phyloP scores from a whole-genome alignment of 768 basidiomycete species.

The Tricholoma saponaceum region DNA sequence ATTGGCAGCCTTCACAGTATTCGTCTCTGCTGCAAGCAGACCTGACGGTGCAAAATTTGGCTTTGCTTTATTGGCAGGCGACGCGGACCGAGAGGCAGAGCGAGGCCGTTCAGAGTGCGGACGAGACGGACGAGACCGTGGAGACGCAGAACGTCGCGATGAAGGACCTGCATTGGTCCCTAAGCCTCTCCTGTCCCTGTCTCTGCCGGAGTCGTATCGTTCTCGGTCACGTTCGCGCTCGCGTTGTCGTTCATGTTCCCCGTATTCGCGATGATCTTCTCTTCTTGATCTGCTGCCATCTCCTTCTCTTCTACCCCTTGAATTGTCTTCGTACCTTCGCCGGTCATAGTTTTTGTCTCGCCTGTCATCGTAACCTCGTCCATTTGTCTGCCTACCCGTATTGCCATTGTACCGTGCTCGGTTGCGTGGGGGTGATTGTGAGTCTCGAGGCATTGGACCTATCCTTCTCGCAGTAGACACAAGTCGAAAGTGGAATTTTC shows the following conservation, averaged over 20 bases:
- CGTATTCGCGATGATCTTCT: constrained; percentile 11
- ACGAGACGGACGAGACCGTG: constrained; percentile 39
- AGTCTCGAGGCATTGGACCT: constrained; percentile 15
- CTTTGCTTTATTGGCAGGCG: constrained; percentile 61
- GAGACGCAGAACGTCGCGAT: constrained; percentile 60
- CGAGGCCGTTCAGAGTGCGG: constrained; percentile 30
- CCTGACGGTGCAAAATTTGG: constrained; percentile 91
- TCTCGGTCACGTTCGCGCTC: constrained; percentile 45
- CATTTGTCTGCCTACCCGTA: constrained; percentile 1
- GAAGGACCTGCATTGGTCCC: constrained; percentile 20
- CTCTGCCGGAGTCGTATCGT: constrained; percentile 30
- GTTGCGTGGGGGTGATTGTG: constrained; percentile 14
- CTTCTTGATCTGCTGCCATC: constrained; percentile 7
- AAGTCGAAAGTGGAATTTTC: neutral
- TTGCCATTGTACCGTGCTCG: constrained; percentile 16
- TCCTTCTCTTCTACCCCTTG: constrained; percentile 5
- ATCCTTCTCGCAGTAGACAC: neutral
- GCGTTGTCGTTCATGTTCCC: constrained; percentile 26
- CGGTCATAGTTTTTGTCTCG: constrained; percentile 14
- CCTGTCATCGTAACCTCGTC: constrained; percentile 5
- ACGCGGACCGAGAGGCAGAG: constrained; percentile 43
- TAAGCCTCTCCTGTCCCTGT: constrained; percentile 26
- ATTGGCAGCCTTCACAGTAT: constrained; percentile 73
- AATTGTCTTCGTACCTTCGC: constrained; percentile 6
- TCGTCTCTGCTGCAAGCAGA: constrained; percentile 92